phyloP scores from a whole-genome alignment of 768 basidiomycete genomes.

The Russula abietina region DNA sequence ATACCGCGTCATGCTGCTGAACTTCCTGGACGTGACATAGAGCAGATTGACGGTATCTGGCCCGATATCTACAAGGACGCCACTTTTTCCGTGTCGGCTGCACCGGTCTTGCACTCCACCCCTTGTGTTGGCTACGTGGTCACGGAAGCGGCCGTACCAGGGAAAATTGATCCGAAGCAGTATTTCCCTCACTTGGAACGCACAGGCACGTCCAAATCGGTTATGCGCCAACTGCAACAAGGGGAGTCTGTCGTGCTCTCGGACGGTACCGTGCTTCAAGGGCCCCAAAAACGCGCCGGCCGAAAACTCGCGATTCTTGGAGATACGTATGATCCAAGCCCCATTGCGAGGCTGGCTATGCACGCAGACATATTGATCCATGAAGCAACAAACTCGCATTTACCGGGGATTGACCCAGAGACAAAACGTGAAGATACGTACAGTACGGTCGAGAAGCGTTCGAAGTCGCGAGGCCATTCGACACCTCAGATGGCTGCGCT shows the following conservation, averaged over 20 bases:
- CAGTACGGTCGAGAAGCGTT: constrained; percentile 52
- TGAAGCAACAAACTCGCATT: constrained; percentile 84
- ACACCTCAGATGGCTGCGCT: constrained; percentile 87
- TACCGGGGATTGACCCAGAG: constrained; percentile 55
- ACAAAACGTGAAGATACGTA: constrained; percentile 58
- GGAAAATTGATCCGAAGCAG: constrained; percentile 64
- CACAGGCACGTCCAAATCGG: constrained; percentile 61
- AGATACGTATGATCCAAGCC: constrained; percentile 77
- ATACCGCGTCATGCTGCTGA: constrained; percentile 50
- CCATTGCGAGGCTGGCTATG: constrained; percentile 52
- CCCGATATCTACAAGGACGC: constrained; percentile 52
- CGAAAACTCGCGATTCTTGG: constrained; percentile 78
- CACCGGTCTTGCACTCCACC: constrained; percentile 73
- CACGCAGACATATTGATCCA: constrained; percentile 75
- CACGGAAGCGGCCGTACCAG: constrained; percentile 61
- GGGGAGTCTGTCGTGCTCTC: constrained; percentile 57
- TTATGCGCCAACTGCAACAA: constrained; percentile 59
- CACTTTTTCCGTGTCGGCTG: constrained; percentile 61
- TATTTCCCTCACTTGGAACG: constrained; percentile 66
- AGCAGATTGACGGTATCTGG: constrained; percentile 58
- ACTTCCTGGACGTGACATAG: constrained; percentile 60
- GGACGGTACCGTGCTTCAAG: constrained; percentile 67
- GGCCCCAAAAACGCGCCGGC: constrained; percentile 59
- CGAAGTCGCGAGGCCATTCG: constrained; percentile 79
- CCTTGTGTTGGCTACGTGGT: constrained; percentile 79